These are phyloP conservation scores for Ustilago trichophora DNA, from an alignment of 1,284 basidiomycete species.

Conservation along the genomic window DNA sequence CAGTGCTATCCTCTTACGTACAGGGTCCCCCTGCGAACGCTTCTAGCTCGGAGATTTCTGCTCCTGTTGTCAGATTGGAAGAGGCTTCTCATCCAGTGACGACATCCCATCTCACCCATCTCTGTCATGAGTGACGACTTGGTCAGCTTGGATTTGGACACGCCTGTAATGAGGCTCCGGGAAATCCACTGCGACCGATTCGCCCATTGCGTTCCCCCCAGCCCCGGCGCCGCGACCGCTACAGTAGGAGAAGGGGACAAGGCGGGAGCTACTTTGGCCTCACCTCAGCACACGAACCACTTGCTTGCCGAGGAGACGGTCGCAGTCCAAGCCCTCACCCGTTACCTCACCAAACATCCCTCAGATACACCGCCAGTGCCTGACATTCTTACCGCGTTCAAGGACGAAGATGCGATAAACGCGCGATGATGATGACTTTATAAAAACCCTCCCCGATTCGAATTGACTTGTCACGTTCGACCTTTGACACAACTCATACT, in stretches of 20 bases:
- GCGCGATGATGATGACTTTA: no score
- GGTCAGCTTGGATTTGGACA: slow-evolving; percentile 16
- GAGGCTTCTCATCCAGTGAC: no score
- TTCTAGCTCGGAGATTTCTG: background rate
- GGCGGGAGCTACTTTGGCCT: slow-evolving; percentile 11
- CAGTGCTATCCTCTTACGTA: no score
- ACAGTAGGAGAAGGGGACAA: no score
- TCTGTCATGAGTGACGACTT: slow-evolving; percentile 16
- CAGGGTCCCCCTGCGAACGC: slow-evolving; percentile 9
- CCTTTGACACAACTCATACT: no score
- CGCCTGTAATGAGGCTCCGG: no score
- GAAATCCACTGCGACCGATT: no score
- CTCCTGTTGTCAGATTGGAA: no score
- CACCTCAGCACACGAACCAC: slow-evolving; percentile 12
- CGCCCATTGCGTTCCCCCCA: background rate
- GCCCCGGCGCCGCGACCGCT: no score
- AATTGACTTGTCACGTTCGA: no score
- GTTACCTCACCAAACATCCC: background rate
- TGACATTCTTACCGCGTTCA: background rate
- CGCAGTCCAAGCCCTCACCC: slow-evolving; percentile 11
- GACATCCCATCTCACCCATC: slow-evolving; percentile 1
- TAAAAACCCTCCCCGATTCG: no score
- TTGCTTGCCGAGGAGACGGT: slow-evolving; percentile 13
- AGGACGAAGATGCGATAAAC: no score
- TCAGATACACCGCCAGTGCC: slow-evolving; percentile 2